Percentiles rank a stretch among this genome's conserved stretches.
phyloP scores from a whole-genome alignment of 2,329 filamentous ascomycete genomes.

The Penicillium frequentans region DNA sequence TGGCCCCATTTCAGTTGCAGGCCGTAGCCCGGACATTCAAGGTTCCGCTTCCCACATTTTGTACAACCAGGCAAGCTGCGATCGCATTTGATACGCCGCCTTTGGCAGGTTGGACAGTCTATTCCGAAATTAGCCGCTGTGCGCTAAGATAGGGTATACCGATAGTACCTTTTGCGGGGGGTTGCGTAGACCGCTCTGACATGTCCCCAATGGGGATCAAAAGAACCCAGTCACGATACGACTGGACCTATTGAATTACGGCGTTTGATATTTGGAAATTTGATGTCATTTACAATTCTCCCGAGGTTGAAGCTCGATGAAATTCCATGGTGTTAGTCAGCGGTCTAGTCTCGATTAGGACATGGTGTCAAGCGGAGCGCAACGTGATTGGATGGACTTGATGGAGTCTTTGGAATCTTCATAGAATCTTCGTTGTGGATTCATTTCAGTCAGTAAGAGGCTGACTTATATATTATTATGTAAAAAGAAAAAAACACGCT shows the following conservation, averaged over 20 bases:
- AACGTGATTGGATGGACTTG: background rate
- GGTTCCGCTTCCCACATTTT: conserved; percentile 2
- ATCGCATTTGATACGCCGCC: conserved; percentile 4
- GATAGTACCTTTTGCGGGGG: conserved; percentile 1
- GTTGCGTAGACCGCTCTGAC: conserved; percentile 1
- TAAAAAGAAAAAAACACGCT: background rate
- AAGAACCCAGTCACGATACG: background rate
- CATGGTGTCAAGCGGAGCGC: background rate
- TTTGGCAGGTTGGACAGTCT: conserved; percentile 5
- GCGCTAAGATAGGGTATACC: background rate
- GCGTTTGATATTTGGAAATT: background rate
- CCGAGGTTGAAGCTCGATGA: background rate
- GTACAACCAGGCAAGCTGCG: conserved; percentile 2
- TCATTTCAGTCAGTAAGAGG: background rate
- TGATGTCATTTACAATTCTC: background rate
- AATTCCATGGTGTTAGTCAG: background rate
- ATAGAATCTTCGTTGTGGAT: background rate
- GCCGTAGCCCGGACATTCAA: conserved; percentile 3
- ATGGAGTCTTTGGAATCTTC: too few species aligned
- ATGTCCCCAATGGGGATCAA: conserved; percentile 2
- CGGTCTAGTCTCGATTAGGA: background rate
- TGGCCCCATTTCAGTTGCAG: conserved; percentile 6
- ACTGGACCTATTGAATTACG: conserved; percentile 1
- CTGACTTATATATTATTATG: background rate
- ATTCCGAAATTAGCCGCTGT: background rate